Conservation (phyloP, 1,139 yeast genomes). For the Groenewaldozyma auringiensis region DNA sequence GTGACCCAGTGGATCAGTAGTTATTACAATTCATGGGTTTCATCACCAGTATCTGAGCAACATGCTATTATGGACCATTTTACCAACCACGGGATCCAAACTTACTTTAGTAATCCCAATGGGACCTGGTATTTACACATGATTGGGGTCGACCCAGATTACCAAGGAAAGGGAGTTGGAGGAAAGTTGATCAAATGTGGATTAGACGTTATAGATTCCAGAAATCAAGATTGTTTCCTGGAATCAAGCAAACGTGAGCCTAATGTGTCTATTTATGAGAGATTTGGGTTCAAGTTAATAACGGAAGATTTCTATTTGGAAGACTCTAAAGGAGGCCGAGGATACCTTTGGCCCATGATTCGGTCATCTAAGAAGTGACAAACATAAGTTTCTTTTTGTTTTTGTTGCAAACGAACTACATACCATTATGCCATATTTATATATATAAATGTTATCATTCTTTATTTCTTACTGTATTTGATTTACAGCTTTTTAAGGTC, state of each 20-base stretch:
- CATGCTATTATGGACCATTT: not conserved
- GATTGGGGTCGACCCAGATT: not conserved
- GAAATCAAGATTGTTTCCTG: not conserved
- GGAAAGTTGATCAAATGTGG: not conserved
- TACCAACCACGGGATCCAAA: not conserved
- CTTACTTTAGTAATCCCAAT: not conserved
- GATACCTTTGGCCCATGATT: not conserved
- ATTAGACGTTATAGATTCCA: not conserved
- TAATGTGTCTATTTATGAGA: not conserved
- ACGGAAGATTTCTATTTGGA: not conserved
- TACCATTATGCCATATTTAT: not conserved
- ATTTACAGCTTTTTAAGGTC: too few species aligned
- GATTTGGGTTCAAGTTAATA: not conserved
- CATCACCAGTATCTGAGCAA: not conserved
- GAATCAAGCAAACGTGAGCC: not conserved
- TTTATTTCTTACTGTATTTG: constrained; percentile 1
- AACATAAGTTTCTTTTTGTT: not conserved
- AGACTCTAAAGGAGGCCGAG: not conserved
- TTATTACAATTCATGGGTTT: not conserved
- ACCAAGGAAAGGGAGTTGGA: not conserved
- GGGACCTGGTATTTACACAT: not conserved
- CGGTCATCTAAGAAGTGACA: not conserved
- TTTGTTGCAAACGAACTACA: not conserved
- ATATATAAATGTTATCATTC: not conserved
- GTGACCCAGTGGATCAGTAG: not conserved